Percentiles rank a stretch among this genome's conserved stretches.
Conservation (phyloP, 202 grass and related monocot genomes). For the Musa balbisiana region DNA sequence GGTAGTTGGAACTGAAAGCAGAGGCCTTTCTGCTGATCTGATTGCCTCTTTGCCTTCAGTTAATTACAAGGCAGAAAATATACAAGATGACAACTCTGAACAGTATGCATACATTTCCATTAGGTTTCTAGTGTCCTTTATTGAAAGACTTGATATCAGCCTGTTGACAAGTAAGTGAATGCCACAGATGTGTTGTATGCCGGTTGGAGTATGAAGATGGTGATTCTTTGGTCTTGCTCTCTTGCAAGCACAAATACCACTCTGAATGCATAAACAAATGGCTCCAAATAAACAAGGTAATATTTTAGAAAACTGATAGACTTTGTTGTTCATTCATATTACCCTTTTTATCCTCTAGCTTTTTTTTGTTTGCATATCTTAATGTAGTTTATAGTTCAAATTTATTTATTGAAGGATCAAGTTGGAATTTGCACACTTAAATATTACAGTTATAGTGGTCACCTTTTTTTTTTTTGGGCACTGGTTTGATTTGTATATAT, state of each 20-base stretch:
- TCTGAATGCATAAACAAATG: constrained; percentile 91
- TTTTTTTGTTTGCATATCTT: neutral
- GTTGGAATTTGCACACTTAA: neutral
- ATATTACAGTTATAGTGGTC: neutral
- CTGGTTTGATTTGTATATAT: neutral
- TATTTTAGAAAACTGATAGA: neutral
- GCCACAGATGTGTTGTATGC: constrained; percentile 79
- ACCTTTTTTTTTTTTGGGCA: neutral
- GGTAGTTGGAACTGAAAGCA: constrained; percentile 83
- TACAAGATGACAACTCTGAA: constrained; percentile 73
- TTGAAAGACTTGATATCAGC: constrained; percentile 2
- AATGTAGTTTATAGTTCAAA: neutral
- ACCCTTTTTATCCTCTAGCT: neutral
- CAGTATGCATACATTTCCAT: constrained; percentile 56
- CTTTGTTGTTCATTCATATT: neutral
- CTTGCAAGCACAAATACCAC: constrained; percentile 94
- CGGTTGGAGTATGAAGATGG: constrained; percentile 92
- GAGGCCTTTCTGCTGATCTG: constrained; percentile 78
- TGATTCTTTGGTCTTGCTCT: constrained; percentile 76
- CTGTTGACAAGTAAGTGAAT: neutral
- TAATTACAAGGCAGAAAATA: constrained; percentile 66
- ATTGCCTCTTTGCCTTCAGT: constrained; percentile 93
- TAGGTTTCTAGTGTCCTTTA: constrained; percentile 18
- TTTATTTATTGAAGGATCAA: neutral
- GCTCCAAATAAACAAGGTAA: constrained; percentile 99